Evolutionary conservation across 2,329 filamentous ascomycete species (phyloP).

Genomic region (Fusarium pseudonygamai): DNA sequence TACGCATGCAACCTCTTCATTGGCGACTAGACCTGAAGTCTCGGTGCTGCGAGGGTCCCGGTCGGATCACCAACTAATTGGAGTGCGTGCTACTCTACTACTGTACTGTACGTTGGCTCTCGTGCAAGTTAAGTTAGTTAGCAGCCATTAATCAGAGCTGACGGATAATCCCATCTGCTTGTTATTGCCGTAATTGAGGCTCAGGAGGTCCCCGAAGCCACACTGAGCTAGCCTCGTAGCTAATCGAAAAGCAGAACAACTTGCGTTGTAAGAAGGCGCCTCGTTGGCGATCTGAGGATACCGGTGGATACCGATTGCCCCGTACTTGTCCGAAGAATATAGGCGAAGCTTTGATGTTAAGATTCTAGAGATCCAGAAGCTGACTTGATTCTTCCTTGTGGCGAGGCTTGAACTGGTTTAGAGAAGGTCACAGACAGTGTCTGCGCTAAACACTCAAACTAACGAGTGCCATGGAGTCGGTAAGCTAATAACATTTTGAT

Average conservation of each 20-base stretch:
- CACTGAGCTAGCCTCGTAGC: constrained; percentile 16
- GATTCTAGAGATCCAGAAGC: background rate
- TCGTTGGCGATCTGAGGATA: background rate
- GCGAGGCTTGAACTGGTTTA: background rate
- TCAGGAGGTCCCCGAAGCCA: constrained; percentile 5
- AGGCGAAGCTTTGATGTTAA: background rate
- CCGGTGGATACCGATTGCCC: background rate
- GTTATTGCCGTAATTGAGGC: constrained; percentile 36
- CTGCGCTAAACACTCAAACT: background rate
- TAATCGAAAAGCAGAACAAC: constrained; percentile 16
- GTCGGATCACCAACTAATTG: constrained; percentile 31
- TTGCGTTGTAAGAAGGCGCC: constrained; percentile 6
- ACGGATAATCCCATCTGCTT: constrained; percentile 8
- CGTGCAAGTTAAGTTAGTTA: background rate
- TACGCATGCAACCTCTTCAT: constrained; percentile 15
- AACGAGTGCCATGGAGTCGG: constrained; percentile 14
- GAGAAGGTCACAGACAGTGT: background rate
- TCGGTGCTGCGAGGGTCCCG: constrained; percentile 27
- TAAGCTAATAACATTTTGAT: constrained; percentile 12
- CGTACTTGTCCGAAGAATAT: background rate
- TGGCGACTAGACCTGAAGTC: constrained; percentile 20
- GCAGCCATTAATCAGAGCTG: constrained; percentile 27
- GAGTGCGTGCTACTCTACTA: background rate
- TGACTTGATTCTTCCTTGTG: background rate
- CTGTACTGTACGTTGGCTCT: background rate